phyloP scores from a whole-genome alignment of 768 basidiomycete species.

The Russula emetica region DNA sequence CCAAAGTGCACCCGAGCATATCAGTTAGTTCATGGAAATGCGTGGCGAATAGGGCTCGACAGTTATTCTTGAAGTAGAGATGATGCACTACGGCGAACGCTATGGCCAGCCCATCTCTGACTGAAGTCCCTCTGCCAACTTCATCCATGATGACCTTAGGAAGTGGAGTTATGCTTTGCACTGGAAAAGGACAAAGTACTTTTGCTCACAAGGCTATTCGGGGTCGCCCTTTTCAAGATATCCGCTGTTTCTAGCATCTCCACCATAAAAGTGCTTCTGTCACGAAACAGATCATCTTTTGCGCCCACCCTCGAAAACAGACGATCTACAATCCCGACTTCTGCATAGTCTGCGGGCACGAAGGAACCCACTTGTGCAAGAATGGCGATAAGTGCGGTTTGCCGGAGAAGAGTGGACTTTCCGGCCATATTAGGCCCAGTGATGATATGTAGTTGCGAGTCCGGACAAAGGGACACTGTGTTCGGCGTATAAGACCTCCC shows the following conservation, averaged over 20 bases:
- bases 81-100: slow-evolving; percentile 90
- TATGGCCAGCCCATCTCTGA: slow-evolving; percentile 87
- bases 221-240: slow-evolving; percentile 80
- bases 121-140: slow-evolving; percentile 94
- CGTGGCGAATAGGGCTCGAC: slow-evolving; percentile 93
- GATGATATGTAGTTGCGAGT: slow-evolving; percentile 71
- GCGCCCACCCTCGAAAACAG: slow-evolving; percentile 95
- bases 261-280: slow-evolving; percentile 97
- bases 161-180: not conserved
- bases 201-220: slow-evolving; percentile 67
- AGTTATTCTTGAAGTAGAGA: slow-evolving; percentile 62
- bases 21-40: slow-evolving; percentile 94
- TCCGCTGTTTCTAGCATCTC: slow-evolving; percentile 94
- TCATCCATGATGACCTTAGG: slow-evolving; percentile 97
- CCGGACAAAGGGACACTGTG: slow-evolving; percentile 56
- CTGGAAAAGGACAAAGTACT: not conserved
- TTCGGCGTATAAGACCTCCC: slow-evolving; percentile 85
- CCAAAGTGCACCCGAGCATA: slow-evolving; percentile 62
- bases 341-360: slow-evolving; percentile 82
- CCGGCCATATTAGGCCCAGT: slow-evolving; percentile 97
- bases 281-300: slow-evolving; percentile 89
- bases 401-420: slow-evolving; percentile 90
- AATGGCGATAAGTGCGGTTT: slow-evolving; percentile 83
- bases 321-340: slow-evolving; percentile 82
- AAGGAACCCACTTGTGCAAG: slow-evolving; percentile 91